Conservation (phyloP, 2,329 filamentous ascomycete species). For the Arthrobotrys entomopaga region DNA sequence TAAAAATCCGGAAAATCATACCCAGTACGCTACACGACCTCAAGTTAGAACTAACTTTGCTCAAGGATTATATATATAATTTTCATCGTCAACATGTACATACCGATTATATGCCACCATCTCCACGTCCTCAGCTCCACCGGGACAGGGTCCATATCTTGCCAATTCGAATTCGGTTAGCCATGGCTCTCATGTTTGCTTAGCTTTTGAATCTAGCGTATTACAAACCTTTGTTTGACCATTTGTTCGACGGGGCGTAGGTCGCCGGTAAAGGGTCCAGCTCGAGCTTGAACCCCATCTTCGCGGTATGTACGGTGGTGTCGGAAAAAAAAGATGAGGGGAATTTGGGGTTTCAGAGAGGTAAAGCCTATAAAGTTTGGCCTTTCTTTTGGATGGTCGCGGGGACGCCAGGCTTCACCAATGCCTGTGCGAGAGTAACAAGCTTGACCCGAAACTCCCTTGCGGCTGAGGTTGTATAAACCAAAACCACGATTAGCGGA, state of each 20-base stretch:
- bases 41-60: slow-evolving; percentile 42
- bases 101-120: slow-evolving; percentile 63
- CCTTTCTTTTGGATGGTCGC: slow-evolving; percentile 4
- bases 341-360: slow-evolving; percentile 5
- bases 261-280: slow-evolving; percentile 53
- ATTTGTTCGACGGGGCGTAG: slow-evolving; percentile 55
- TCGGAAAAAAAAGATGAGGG: not conserved
- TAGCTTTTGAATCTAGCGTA: slow-evolving; percentile 1
- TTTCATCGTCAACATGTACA: slow-evolving; percentile 38
- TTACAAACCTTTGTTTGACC: slow-evolving; percentile 53
- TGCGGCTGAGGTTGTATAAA: slow-evolving; percentile 43
- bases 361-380: not conserved
- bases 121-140: slow-evolving; percentile 65
- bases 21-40: slow-evolving; percentile 45
- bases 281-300: slow-evolving; percentile 41
- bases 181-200: slow-evolving; percentile 32
- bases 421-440: slow-evolving; percentile 13
- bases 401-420: slow-evolving; percentile 11
- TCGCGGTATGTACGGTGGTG: slow-evolving; percentile 14
- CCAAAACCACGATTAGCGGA: slow-evolving; percentile 26
- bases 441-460: slow-evolving; percentile 17
- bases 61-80: slow-evolving; percentile 9
- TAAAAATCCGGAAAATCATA: slow-evolving; percentile 10
- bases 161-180: slow-evolving; percentile 43
- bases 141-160: slow-evolving; percentile 58